Percentiles rank a stretch among this genome's conserved stretches.
Conservation (phyloP, 148 eudicot genomes). For the Silene uniflora region DNA sequence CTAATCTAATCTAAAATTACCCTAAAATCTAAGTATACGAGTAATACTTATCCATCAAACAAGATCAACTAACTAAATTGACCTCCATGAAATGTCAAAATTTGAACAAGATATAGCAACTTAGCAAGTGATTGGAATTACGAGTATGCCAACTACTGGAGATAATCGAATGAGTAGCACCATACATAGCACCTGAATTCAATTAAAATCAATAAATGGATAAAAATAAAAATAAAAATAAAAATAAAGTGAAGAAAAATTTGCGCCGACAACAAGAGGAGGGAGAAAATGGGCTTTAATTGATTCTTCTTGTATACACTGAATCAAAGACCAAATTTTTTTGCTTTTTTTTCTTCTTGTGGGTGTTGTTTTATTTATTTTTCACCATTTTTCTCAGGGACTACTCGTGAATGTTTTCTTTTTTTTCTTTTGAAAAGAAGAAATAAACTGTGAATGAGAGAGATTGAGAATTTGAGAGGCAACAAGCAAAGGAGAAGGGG, state of each 20-base stretch:
- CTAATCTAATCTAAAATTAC: constrained; percentile 3
- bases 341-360: constrained; percentile 6
- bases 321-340: constrained; percentile 9
- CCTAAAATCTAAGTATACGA: not conserved
- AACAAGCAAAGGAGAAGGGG: too few relatives aligned
- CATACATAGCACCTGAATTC: constrained; percentile 13
- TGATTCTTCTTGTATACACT: constrained; percentile 24
- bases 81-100: constrained; percentile 15
- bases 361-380: constrained; percentile 15
- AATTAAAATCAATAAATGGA: too few relatives aligned
- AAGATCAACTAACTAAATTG: constrained; percentile 17
- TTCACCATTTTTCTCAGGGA: constrained; percentile 41
- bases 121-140: constrained; percentile 18
- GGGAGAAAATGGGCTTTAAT: constrained; percentile 31
- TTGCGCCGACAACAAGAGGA: constrained; percentile 37
- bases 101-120: constrained; percentile 9
- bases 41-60: not conserved
- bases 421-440: not conserved
- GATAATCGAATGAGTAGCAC: not conserved
- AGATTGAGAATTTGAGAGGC: too few relatives aligned
- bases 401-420: constrained; percentile 44
- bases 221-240: constrained; percentile 4
- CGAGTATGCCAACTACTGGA: constrained; percentile 4
- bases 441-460: not conserved
- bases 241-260: not conserved